phyloP scores from a whole-genome alignment of 1,284 basidiomycete genomes.

The Fistulinella cinereoalba region DNA sequence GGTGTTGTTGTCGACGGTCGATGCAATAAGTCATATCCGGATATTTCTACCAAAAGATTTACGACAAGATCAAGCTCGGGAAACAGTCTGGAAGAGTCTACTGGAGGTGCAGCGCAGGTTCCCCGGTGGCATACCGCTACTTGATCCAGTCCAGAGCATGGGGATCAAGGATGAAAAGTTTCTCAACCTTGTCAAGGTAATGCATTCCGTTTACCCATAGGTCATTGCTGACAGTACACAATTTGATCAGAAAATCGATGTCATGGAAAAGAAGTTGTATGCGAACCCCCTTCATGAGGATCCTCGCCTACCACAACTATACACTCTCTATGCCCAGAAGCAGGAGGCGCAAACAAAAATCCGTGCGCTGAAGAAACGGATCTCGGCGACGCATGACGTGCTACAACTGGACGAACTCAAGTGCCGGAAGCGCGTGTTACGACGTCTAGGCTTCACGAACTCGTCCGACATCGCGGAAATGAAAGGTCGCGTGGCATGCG shows the following conservation, averaged over 20 bases:
- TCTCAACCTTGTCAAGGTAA: conserved; percentile 78
- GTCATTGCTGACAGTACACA: conserved; percentile 3
- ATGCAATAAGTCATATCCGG: conserved; percentile 85
- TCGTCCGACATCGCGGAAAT: conserved; percentile 92
- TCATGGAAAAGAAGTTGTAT: conserved; percentile 81
- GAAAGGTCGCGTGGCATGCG: conserved; percentile 98
- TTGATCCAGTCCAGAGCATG: conserved; percentile 97
- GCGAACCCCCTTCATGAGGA: conserved; percentile 75
- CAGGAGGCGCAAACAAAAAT: conserved; percentile 70
- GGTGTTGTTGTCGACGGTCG: conserved; percentile 83
- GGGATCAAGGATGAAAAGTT: conserved; percentile 95
- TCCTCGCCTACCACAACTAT: conserved; percentile 72
- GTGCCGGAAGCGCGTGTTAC: conserved; percentile 89
- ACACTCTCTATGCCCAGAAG: conserved; percentile 80
- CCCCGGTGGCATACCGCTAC: conserved; percentile 80
- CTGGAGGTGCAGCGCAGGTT: conserved; percentile 88
- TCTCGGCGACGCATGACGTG: conserved; percentile 88
- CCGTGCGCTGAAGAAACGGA: conserved; percentile 77
- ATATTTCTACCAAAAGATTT: conserved; percentile 91
- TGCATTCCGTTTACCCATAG: not conserved
- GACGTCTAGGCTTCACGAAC: conserved; percentile 89
- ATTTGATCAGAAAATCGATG: conserved; percentile 77
- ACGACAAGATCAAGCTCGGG: conserved; percentile 70
- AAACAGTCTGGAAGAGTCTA: conserved; percentile 87
- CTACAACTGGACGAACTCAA: conserved; percentile 97